Base-by-base conservation (phyloP, 1,284 basidiomycete genomes). In the Cystobasidium slooffiae region DNA sequence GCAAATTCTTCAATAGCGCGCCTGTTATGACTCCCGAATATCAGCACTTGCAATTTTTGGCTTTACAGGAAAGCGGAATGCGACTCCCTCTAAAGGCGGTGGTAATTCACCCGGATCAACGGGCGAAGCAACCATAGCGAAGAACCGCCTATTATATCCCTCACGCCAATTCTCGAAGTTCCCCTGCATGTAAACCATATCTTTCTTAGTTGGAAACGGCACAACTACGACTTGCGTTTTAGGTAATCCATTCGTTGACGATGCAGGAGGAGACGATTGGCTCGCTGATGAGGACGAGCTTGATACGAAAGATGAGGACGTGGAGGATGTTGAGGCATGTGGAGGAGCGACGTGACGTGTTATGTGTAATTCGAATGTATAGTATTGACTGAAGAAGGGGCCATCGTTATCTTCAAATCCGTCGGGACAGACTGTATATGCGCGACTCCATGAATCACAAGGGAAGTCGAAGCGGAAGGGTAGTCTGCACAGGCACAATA, bases 51-150 rank as follows among this genome's bases (percentile, higher is more conserved):
- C n/a, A 53, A n/a, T 7, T 10, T 14, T 7, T 31, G 8, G 6
- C 6, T 22, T 58, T 5, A 43, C 3, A n/a, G 31, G 18, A 6
- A 5, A 5, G 20, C 22, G 41, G 9, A 46, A 24, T 41, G 66
- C 16, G 22, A 24, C 67, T 58, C 39, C 62, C 68, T 70, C 53
- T 24, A 70, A 55, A 9, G 68, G 68, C 6, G 46, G 58, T 24
- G 68, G 56, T 20, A 70, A 47, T 53, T 70, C 68, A 37, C 67
- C 67, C 41, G 67, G 67, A 31, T 68, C 67, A 20, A 68, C 67
- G 58, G 67, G 67, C 14, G 31, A 41, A 20, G 37, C 20, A 41
- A 68, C 56, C 31, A 68, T 22, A 14, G 67, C 67, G 31, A 68
- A 68, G 41, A 68, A 68, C 2, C 55, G 12, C 4, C n/a, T 58